Percentiles rank a stretch among this genome's conserved stretches.
Conservation (phyloP, 2,329 filamentous ascomycete genomes). For the Penicillium sclerotigenum region DNA sequence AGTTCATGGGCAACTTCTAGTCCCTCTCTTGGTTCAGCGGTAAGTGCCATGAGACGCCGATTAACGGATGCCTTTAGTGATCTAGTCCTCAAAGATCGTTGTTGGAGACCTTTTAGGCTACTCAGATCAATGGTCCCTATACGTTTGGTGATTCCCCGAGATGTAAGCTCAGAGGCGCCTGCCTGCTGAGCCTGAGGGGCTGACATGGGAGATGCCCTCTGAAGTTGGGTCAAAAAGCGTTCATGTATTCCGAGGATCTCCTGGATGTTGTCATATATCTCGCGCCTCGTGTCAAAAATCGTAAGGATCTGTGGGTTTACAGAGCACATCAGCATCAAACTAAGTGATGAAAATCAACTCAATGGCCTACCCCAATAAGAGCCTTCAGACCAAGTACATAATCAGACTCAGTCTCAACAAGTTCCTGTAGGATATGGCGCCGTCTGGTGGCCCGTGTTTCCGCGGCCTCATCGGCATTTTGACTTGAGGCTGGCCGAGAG, state of each 20-base stretch:
- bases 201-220: conserved; percentile 64
- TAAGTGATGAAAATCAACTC: not conserved
- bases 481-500: conserved; percentile 44
- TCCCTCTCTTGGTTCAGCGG: conserved; percentile 53
- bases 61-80: conserved; percentile 31
- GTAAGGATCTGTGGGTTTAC: conserved; percentile 61
- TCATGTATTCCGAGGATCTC: conserved; percentile 83
- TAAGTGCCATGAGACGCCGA: conserved; percentile 35
- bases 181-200: conserved; percentile 31
- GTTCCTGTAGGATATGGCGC: conserved; percentile 76
- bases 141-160: conserved; percentile 43
- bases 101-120: conserved; percentile 31
- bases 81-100: conserved; percentile 28
- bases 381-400: conserved; percentile 87
- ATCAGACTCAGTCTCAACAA: conserved; percentile 79
- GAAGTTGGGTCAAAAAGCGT: conserved; percentile 71
- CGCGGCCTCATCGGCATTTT: conserved; percentile 64
- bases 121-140: conserved; percentile 49
- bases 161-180: conserved; percentile 21
- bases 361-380: conserved; percentile 68
- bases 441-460: conserved; percentile 70
- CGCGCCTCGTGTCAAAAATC: conserved; percentile 67
- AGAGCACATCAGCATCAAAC: conserved; percentile 32
- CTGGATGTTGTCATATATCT: conserved; percentile 74
- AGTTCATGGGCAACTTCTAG: conserved; percentile 55